Conservation (phyloP, 768 basidiomycete genomes). For the Boletus eberwhitei region DNA sequence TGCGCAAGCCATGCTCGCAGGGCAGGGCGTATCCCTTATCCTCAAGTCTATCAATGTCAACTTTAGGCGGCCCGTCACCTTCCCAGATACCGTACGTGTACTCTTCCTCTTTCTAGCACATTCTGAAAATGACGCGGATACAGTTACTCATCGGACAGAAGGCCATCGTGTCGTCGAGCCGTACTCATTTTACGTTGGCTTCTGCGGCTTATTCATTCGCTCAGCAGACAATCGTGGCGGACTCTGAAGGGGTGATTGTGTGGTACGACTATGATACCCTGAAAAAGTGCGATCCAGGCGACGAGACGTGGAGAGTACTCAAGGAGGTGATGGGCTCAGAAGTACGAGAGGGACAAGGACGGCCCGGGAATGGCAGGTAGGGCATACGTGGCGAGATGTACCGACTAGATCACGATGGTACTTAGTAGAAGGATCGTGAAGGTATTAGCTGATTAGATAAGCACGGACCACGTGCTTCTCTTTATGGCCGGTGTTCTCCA, state of each 20-base stretch:
- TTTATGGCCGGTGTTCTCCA: slow-evolving; percentile 13
- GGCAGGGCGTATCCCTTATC: slow-evolving; percentile 67
- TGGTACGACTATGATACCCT: slow-evolving; percentile 78
- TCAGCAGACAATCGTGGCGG: slow-evolving; percentile 61
- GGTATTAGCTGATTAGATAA: slow-evolving; percentile 16
- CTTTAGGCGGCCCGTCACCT: slow-evolving; percentile 69
- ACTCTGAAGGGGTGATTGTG: slow-evolving; percentile 60
- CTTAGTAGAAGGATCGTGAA: slow-evolving; percentile 11
- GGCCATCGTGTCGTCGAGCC: slow-evolving; percentile 37
- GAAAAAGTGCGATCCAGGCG: slow-evolving; percentile 61
- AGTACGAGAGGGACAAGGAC: slow-evolving; percentile 14
- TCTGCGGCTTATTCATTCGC: slow-evolving; percentile 62
- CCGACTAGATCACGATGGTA: not conserved
- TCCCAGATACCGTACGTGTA: slow-evolving; percentile 65
- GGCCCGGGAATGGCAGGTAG: not conserved
- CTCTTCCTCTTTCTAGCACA: not conserved
- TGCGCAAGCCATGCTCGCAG: slow-evolving; percentile 56
- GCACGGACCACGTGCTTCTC: not conserved
- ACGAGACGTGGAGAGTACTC: slow-evolving; percentile 39
- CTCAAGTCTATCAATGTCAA: slow-evolving; percentile 67
- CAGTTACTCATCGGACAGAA: slow-evolving; percentile 67
- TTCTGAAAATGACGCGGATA: not conserved
- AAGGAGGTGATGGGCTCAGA: slow-evolving; percentile 20
- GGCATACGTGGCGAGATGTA: not conserved
- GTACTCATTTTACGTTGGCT: slow-evolving; percentile 47